Evolutionary conservation across 1,139 yeast genomes (phyloP).

Genomic region (Zygoascus meyerae): DNA sequence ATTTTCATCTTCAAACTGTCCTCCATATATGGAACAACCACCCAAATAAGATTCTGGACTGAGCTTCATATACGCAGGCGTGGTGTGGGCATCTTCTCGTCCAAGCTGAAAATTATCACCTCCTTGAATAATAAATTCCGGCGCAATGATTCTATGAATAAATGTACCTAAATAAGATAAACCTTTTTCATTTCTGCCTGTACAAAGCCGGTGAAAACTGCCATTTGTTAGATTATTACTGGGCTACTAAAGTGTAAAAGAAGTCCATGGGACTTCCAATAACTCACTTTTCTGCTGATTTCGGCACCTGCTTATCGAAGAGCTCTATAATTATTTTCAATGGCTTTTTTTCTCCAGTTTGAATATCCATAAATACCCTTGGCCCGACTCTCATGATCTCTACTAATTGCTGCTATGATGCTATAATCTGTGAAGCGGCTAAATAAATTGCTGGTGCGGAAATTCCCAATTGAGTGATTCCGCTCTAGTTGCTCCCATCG

Average conservation of each 20-base stretch:
- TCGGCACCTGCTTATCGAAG: constrained; percentile 49
- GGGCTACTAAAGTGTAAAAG: no score
- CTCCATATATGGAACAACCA: constrained; percentile 29
- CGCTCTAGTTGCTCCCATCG: no score
- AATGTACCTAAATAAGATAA: constrained; percentile 39
- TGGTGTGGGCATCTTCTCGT: constrained; percentile 1
- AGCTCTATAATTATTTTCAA: constrained; percentile 69
- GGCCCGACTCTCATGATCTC: constrained; percentile 4
- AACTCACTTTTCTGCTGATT: constrained; percentile 49
- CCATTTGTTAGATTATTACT: constrained; percentile 6
- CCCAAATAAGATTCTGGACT: constrained; percentile 12
- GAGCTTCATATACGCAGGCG: no score
- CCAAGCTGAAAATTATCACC: constrained; percentile 44
- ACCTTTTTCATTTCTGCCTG: constrained; percentile 24
- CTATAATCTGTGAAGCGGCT: no score
- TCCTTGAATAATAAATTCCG: constrained; percentile 71
- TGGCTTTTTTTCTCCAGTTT: constrained; percentile 38
- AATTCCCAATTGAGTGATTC: no score
- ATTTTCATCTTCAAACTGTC: constrained; percentile 58
- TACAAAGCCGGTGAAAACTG: constrained; percentile 28
- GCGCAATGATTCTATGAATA: constrained; percentile 64
- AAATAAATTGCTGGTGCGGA: no score
- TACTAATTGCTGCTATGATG: no score
- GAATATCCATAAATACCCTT: constrained; percentile 53
- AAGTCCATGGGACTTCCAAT: constrained; percentile 16